A percentile compares a stretch with the other conserved stretches of the same genome.
Evolutionary conservation across 257 asterid genomes (phyloP).

Genomic region (Rhazya stricta): DNA sequence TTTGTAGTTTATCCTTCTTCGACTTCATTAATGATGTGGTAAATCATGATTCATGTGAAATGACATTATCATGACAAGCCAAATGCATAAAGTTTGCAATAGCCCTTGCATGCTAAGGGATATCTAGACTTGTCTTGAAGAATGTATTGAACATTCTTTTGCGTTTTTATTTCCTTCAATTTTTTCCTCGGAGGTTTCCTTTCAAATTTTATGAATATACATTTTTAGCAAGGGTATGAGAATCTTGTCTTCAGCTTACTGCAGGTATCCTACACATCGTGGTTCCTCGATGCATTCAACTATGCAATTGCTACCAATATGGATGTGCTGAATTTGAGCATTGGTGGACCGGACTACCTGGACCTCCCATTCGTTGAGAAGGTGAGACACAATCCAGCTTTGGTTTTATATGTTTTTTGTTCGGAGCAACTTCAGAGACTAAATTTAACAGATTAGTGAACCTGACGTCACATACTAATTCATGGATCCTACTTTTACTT

Average conservation of each 20-base stretch:
- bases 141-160: not conserved
- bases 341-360: slow-evolving; percentile 94
- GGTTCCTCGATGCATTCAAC: slow-evolving; percentile 99
- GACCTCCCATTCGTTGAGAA: slow-evolving; percentile 95
- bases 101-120: not conserved
- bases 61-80: not conserved
- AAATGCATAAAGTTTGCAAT: not conserved
- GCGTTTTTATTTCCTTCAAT: slow-evolving; percentile 16
- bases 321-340: slow-evolving; percentile 98
- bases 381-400: slow-evolving; percentile 27
- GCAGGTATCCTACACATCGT: slow-evolving; percentile 99
- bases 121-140: not conserved
- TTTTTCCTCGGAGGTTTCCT: slow-evolving; percentile 10
- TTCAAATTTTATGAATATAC: not conserved
- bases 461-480: not conserved
- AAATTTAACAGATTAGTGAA: not conserved
- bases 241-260: slow-evolving; percentile 81
- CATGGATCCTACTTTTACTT: not conserved
- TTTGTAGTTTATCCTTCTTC: not conserved
- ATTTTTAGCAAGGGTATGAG: slow-evolving; percentile 62
- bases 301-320: slow-evolving; percentile 91
- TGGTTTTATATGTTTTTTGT: no score
- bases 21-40: not conserved
- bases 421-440: not conserved
- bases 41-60: not conserved